Percentiles rank a stretch among this genome's conserved stretches.
These are phyloP conservation scores for Colletotrichum limetticola DNA, from an alignment of 2,329 filamentous ascomycete species.

Conservation along the genomic window DNA sequence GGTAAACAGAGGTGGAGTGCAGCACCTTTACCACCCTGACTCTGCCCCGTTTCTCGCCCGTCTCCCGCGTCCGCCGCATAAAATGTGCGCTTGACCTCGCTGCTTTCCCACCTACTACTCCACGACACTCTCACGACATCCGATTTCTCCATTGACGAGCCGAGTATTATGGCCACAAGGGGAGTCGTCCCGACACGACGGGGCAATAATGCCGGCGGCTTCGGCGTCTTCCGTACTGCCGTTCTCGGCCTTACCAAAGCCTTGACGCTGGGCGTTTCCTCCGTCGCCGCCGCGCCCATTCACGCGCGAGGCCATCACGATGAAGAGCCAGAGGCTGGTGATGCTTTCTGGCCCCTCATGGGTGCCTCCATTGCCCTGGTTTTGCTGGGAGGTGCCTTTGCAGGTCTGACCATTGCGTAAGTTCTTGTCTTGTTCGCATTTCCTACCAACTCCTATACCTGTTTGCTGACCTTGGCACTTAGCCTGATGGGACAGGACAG, in stretches of 20 bases:
- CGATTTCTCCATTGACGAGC: conserved; percentile 18
- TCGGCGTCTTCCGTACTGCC: conserved; percentile 56
- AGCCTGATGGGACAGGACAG: conserved; percentile 82
- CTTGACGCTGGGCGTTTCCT: conserved; percentile 60
- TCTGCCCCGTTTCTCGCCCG: conserved; percentile 28
- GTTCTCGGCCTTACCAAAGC: conserved; percentile 63
- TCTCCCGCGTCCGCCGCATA: conserved; percentile 32
- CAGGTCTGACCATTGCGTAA: conserved; percentile 89
- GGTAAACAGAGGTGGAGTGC: conserved; percentile 33
- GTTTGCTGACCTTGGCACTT: conserved; percentile 31
- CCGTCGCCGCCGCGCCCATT: conserved; percentile 60
- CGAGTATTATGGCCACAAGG: conserved; percentile 32
- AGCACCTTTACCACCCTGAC: conserved; percentile 15
- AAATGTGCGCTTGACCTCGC: conserved; percentile 34
- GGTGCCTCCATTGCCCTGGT: conserved; percentile 83
- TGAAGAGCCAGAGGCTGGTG: conserved; percentile 65
- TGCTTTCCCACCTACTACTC: conserved; percentile 6
- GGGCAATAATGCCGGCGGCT: conserved; percentile 41
- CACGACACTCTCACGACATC: conserved; percentile 17
- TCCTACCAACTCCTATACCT: neutral
- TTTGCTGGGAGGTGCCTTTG: conserved; percentile 90
- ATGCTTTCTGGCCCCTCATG: conserved; percentile 83
- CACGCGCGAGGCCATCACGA: conserved; percentile 48
- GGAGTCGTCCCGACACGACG: conserved; percentile 30
- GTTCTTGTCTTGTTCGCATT: conserved; percentile 45